Evolutionary conservation across 805 yeast genomes (phyloP), one percentile per base, ranked within the genome.

Genomic region (Lachancea mirantina): DNA sequence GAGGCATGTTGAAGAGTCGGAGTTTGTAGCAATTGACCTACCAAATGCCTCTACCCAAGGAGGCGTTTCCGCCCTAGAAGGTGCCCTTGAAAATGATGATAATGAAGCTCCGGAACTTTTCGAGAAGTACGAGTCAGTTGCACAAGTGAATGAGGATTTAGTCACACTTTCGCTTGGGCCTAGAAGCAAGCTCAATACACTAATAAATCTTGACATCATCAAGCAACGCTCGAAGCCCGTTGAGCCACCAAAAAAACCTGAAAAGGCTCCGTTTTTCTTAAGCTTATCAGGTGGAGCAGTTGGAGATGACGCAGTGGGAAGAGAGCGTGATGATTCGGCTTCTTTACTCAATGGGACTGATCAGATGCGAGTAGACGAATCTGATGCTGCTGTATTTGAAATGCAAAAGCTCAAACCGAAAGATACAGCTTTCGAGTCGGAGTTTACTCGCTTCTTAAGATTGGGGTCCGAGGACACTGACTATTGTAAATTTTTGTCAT

Each of bases 151-250:
- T 40, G 55, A 65, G 5, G 65, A 67, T 8, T 61, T 92, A 34
- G 55, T 82, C 14, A 85, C 98, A 0, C 69, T 92, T 28, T 79
- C 94, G 1, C 45, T 74, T 19, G 80, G 81, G 5, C 84, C 97
- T 16, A 72, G 89, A 47, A 70, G 70, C 37, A 87, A 84, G 52
- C 79, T 83, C 66, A 75, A 71, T 41, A 85, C 95, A 2, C 61
- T 92, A 26, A 56, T 84, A 28, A 78, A 92, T 54, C 61, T 92
- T 44, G 97, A 92, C 47, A 72, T 77, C 5, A 89, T 92, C 46
- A 84, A 76, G 50, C 74, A 71, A 53, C 74, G 98, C 50, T 87
- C 85, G 53, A 89, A 84, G 59, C 96, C 98, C 14, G 76, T 66
- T 32, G 96, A 85, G 53, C 81, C 89, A 1, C 83, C 92, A 20